A percentile compares a stretch with the other conserved stretches of the same genome.
Evolutionary conservation across 208 protist genomes (phyloP).

Genomic region (Leishmania arabica): DNA sequence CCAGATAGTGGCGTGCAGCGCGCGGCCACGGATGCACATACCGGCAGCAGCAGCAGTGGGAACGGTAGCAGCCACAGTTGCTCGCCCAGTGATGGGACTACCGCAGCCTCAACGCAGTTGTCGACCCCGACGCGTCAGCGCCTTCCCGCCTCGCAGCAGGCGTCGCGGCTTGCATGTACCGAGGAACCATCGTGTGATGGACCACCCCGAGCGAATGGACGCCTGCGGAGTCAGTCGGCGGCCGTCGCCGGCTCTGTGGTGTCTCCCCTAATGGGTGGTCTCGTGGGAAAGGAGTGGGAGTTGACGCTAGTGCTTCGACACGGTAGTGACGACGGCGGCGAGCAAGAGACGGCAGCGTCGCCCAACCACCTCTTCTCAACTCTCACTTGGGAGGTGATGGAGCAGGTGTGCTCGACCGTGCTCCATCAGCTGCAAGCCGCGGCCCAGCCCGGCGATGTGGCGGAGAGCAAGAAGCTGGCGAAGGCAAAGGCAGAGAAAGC

Average conservation of each 20-base stretch:
- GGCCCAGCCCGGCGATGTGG: background rate
- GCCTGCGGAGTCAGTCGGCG: background rate
- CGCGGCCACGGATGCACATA: background rate
- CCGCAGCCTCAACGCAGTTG: slow-evolving; percentile 2
- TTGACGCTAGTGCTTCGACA: slow-evolving; percentile 7
- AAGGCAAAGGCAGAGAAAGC: slow-evolving; percentile 5
- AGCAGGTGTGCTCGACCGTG: slow-evolving; percentile 23
- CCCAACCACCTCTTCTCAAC: background rate
- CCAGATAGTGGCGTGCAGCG: background rate
- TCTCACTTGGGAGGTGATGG: slow-evolving; percentile 31
- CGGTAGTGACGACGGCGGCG: background rate
- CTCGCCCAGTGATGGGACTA: background rate
- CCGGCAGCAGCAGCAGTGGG: background rate
- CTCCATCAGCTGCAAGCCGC: slow-evolving; percentile 13
- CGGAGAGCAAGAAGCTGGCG: background rate
- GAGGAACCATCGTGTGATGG: background rate
- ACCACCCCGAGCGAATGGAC: background rate
- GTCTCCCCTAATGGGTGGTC: background rate
- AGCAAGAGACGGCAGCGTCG: background rate
- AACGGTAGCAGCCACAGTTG: background rate
- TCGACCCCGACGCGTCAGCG: background rate
- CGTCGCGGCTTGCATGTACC: background rate
- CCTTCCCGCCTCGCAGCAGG: background rate
- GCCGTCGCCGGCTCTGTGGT: background rate
- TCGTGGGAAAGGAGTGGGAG: slow-evolving; percentile 29